Evolutionary conservation across 1,139 yeast genomes (phyloP), one percentile per base, ranked within the genome.

Genomic region (Suhomyces bokatorum): DNA sequence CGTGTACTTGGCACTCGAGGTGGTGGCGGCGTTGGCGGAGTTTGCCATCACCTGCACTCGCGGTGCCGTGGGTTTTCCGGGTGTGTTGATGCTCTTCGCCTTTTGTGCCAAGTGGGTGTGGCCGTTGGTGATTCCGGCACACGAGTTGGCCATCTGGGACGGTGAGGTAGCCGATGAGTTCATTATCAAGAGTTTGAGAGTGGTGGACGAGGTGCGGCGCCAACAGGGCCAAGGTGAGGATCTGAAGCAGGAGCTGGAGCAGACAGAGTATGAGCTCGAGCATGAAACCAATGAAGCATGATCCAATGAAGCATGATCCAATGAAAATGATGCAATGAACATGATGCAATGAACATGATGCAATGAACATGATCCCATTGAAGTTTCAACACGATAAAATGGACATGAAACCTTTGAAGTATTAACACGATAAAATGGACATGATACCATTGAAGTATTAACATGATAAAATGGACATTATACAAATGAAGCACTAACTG

Each of bases 41-140:
- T 85, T 89, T 53, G 95, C 84, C 0, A 90, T 93, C 32, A 87
- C 96, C 0, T 80, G 85, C 59, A 87, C 97, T 0, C 81, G 77
- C 48, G 98, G 93, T 0, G 98, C 99, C 0, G 90, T 93, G 32
- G 98, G 97, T 2, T 93, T 93, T 58, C 99, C 99, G 0, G 87
- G 89, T 1, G 89, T 91, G 0, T 67, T 93, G 43, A 52, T 75
- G 56, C 62, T 72, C 43, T 72, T 73, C 51, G 75, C 93, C 39
- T 58, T 75, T 16, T 77, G 89, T 43, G 88, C 88, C 45, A 80
- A 80, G 30, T 71, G 90, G 58, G 78, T 88, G 0, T 83, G 93
- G 70, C 89, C 88, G 0, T 62, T 63, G 44, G 59, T 86, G 7
- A 85, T 91, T 45, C 83, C 89, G 0, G 53, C 59, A 33, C 81